These are phyloP conservation scores for Nymphaea colorata DNA, from an alignment of 164 flowering plant genomes.

Conservation along the genomic window DNA sequence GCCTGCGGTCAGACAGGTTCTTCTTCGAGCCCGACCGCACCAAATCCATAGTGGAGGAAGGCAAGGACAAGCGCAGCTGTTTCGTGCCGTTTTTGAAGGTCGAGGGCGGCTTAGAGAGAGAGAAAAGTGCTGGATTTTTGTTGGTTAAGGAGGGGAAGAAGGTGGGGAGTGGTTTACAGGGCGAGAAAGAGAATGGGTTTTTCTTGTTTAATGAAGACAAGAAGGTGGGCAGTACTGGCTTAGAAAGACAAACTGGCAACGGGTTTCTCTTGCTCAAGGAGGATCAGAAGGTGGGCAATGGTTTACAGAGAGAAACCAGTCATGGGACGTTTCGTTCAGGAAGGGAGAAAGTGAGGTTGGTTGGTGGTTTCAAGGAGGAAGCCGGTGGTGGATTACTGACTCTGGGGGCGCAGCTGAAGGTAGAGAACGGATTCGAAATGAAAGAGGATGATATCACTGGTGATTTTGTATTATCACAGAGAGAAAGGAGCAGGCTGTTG, in stretches of 20 bases:
- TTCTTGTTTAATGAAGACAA: not conserved
- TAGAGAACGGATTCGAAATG: not conserved
- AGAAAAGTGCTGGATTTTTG: too few relatives aligned
- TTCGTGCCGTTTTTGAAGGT: too few relatives aligned
- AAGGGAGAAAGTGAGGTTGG: not conserved
- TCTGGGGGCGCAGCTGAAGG: not conserved
- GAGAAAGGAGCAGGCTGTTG: not conserved
- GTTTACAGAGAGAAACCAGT: not conserved
- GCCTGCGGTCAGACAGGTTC: constrained; percentile 6
- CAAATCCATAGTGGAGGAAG: constrained; percentile 23
- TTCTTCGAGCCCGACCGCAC: constrained; percentile 13
- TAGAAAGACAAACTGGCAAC: too few relatives aligned
- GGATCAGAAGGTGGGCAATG: not conserved
- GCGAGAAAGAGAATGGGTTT: too few relatives aligned
- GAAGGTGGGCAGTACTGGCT: not conserved
- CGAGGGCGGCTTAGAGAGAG: too few relatives aligned
- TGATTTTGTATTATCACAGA: not conserved
- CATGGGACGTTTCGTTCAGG: not conserved
- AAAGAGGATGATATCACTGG: not conserved
- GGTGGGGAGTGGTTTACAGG: too few relatives aligned
- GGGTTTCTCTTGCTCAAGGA: not conserved
- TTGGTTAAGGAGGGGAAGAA: too few relatives aligned
- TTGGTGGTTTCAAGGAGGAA: not conserved
- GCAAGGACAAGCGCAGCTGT: constrained; percentile 2
- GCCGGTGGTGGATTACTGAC: not conserved